Percentiles rank a stretch among this genome's conserved stretches.
Conservation (phyloP, 1,284 basidiomycete genomes). For the Golubevia sp. region DNA sequence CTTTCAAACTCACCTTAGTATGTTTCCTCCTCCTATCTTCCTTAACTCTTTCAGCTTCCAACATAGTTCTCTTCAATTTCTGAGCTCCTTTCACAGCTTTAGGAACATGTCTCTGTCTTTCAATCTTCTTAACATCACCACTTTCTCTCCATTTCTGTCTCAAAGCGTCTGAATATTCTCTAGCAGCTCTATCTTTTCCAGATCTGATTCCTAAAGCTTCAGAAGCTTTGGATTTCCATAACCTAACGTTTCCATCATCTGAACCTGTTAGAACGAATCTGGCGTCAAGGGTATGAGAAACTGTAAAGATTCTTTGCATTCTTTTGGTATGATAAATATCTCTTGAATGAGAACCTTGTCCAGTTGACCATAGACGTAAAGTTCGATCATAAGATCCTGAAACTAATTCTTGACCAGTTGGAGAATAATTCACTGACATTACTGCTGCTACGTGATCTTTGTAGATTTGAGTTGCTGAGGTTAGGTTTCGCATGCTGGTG, state of each 20-base stretch:
- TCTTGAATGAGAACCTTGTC: conserved; percentile 74
- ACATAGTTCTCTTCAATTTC: conserved; percentile 88
- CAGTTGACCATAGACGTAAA: conserved; percentile 88
- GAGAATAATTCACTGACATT: conserved; percentile 65
- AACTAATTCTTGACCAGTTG: conserved; percentile 94
- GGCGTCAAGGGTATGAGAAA: conserved; percentile 82
- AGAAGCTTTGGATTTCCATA: conserved; percentile 94
- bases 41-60: conserved; percentile 85
- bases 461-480: conserved; percentile 87
- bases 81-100: conserved; percentile 85
- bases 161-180: conserved; percentile 89
- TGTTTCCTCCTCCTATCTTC: conserved; percentile 80
- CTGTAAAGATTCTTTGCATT: conserved; percentile 80
- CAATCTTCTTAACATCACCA: conserved; percentile 78
- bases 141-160: conserved; percentile 87
- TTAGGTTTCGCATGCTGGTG: conserved; percentile 76
- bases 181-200: conserved; percentile 85
- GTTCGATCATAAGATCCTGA: conserved; percentile 96
- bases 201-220: conserved; percentile 91
- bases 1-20: conserved; percentile 65
- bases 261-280: conserved; percentile 91
- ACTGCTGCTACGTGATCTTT: conserved; percentile 96
- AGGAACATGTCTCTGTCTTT: conserved; percentile 83
- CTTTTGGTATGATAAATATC: conserved; percentile 98
- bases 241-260: conserved; percentile 93